Percentiles rank a stretch among this genome's conserved stretches.
These are phyloP conservation scores for Ogataea corticis DNA, from an alignment of 805 yeast genomes.

Conservation along the genomic window DNA sequence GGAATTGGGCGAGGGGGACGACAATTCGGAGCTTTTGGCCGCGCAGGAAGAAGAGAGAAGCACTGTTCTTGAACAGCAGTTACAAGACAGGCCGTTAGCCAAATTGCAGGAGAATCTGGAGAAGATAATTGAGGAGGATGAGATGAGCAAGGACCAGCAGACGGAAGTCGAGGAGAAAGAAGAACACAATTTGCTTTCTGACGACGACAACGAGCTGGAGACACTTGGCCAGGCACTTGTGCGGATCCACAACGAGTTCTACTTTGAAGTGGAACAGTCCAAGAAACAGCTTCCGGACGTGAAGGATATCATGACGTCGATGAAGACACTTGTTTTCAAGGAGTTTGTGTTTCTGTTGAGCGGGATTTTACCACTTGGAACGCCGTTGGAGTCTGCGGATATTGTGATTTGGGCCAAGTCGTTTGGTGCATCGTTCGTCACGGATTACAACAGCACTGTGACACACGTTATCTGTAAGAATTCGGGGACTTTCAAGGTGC, in stretches of 20 bases:
- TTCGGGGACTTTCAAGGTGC: slow-evolving; percentile 80
- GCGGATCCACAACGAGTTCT: slow-evolving; percentile 68
- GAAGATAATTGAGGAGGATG: slow-evolving; percentile 40
- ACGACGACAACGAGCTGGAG: slow-evolving; percentile 77
- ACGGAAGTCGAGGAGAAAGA: slow-evolving; percentile 24
- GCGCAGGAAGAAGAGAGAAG: slow-evolving; percentile 64
- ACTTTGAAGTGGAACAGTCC: slow-evolving; percentile 43
- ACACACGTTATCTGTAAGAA: slow-evolving; percentile 88
- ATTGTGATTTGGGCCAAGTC: slow-evolving; percentile 90
- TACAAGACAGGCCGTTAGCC: slow-evolving; percentile 81
- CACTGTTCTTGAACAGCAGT: slow-evolving; percentile 75
- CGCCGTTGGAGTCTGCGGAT: slow-evolving; percentile 70
- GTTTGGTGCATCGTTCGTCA: slow-evolving; percentile 84
- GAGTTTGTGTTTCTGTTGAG: slow-evolving; percentile 77
- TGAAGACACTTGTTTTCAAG: slow-evolving; percentile 67
- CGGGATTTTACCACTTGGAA: slow-evolving; percentile 87
- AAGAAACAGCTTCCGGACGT: slow-evolving; percentile 53
- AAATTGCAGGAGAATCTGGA: slow-evolving; percentile 76
- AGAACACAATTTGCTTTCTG: slow-evolving; percentile 57
- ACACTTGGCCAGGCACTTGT: slow-evolving; percentile 62
- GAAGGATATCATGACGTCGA: slow-evolving; percentile 66
- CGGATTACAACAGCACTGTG: slow-evolving; percentile 67
- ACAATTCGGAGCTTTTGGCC: slow-evolving; percentile 46
- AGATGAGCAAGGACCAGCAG: slow-evolving; percentile 23
- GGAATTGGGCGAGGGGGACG: slow-evolving; percentile 52